Evolutionary conservation across 2,329 filamentous ascomycete genomes (phyloP), one percentile per base, ranked within the genome.

Genomic region (Sclerotinia sclerotiorum): DNA sequence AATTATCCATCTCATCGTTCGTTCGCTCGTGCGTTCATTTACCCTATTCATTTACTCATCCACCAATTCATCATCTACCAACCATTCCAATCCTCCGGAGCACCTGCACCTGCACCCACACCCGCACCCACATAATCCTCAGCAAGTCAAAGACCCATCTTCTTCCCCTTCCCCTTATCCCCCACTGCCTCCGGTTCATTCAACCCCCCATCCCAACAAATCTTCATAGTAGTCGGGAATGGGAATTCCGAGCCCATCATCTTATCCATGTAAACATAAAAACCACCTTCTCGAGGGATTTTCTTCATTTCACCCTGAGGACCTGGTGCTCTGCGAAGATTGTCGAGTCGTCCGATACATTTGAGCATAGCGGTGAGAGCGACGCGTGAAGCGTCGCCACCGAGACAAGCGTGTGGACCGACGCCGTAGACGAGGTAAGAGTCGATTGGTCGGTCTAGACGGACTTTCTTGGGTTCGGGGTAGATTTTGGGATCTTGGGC

Each of bases 361-460:
- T 69, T 70, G 0, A 68, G 46, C 65, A 92, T 82, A 0, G 88
- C 89, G 0, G 93, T 81, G 68, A 85, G 87, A 1, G 83, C 80
- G 21, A 61, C 63, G 10, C 19, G 21, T 39, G 52, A 55, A 6
- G 82, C 80, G n/a, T 84, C 80, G 71, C 81, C 82, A 1, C 88
- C 90, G 0, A 93, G 81, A 70, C 85, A 88, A 1, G 83, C 80
- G 74, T 91, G 87, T 5, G 88, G 83, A 0, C 89, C 90, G 0
- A 84, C 79, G 13, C 86, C 86, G 71, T 88, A 88, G 77, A 87
- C 84, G 70, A 91, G 83, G 77, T 93, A 93, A 0, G 80, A 80
- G 2, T 87, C 84, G 5, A 88, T 74, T 0, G 88, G 87, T 0
- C 91, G 86, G 24, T 85, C 82, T 0, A 90, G 86, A 72, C 88